phyloP scores from a whole-genome alignment of 345 rosid genomes.

The Sisymbrium altissimum region DNA sequence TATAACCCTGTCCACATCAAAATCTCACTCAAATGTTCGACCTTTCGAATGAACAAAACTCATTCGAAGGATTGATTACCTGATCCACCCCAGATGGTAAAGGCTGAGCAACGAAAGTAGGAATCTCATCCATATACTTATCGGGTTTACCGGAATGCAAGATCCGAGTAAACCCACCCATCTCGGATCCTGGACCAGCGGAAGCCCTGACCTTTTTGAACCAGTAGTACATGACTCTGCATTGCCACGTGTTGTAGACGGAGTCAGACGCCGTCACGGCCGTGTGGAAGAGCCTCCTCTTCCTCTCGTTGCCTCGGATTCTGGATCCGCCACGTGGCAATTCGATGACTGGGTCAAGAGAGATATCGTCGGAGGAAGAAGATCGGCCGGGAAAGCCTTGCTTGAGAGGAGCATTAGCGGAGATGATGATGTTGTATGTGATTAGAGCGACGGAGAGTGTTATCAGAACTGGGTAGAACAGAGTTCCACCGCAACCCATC shows the following conservation, averaged over 20 bases:
- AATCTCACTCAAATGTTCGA: not conserved
- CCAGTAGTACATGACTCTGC: constrained; percentile 98
- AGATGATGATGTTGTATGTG: constrained; percentile 92
- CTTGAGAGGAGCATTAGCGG: constrained; percentile 87
- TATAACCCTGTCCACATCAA: constrained; percentile 63
- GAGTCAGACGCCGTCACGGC: constrained; percentile 97
- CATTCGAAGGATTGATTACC: constrained; percentile 35
- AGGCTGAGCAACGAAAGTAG: constrained; percentile 92
- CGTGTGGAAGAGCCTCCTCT: constrained; percentile 77
- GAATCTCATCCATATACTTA: constrained; percentile 86
- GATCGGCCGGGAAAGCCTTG: constrained; percentile 81
- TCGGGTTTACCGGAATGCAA: constrained; percentile 91
- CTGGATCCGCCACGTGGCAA: constrained; percentile 63
- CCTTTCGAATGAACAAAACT: not conserved
- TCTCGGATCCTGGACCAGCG: constrained; percentile 62
- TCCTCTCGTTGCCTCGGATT: not conserved
- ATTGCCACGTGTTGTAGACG: constrained; percentile 96
- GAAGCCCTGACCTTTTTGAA: constrained; percentile 69
- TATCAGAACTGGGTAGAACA: constrained; percentile 62
- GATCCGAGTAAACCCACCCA: constrained; percentile 98
- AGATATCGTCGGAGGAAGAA: constrained; percentile 26
- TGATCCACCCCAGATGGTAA: constrained; percentile 90
- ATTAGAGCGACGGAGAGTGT: constrained; percentile 82
- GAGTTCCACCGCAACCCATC: constrained; percentile 73
- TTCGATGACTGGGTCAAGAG: constrained; percentile 67